phyloP scores from a whole-genome alignment of 2,329 filamentous ascomycete species.

The Fusarium sororula region DNA sequence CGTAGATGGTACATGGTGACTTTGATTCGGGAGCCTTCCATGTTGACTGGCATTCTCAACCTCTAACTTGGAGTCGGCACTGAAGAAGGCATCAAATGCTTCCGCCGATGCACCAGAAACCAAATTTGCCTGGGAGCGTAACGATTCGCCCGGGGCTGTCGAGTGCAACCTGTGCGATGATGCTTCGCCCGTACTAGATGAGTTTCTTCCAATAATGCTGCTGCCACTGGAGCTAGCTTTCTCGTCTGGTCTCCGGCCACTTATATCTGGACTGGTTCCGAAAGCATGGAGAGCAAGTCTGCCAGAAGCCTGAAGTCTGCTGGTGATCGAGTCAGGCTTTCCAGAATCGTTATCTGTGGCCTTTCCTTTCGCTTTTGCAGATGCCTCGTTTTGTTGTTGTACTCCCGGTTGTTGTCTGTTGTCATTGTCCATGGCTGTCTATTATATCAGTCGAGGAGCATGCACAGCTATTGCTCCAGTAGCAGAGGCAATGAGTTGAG shows the following conservation, averaged over 20 bases:
- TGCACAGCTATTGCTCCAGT: background rate
- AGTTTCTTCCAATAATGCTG: conserved; percentile 18
- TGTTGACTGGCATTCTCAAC: background rate
- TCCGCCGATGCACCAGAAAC: conserved; percentile 47
- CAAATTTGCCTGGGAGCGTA: conserved; percentile 19
- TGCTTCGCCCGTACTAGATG: conserved; percentile 28
- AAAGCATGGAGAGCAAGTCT: conserved; percentile 42
- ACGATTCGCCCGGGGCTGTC: conserved; percentile 21
- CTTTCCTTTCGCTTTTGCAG: conserved; percentile 28
- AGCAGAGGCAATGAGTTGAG: background rate
- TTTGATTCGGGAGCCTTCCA: background rate
- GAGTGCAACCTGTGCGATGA: conserved; percentile 35
- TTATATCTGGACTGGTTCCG: conserved; percentile 26
- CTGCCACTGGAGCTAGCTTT: conserved; percentile 31
- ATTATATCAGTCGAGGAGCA: background rate
- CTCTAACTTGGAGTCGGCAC: conserved; percentile 18
- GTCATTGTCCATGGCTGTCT: conserved; percentile 25
- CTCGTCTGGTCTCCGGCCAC: conserved; percentile 20
- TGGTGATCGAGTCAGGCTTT: conserved; percentile 22
- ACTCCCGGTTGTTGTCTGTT: background rate
- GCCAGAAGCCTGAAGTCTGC: conserved; percentile 43
- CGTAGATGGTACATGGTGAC: background rate
- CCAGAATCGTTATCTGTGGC: conserved; percentile 27
- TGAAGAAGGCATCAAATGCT: conserved; percentile 41
- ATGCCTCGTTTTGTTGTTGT: background rate